These are phyloP conservation scores for Pseudogymnoascus sp. DNA, from an alignment of 2,329 filamentous ascomycete species.

Conservation along the genomic window DNA sequence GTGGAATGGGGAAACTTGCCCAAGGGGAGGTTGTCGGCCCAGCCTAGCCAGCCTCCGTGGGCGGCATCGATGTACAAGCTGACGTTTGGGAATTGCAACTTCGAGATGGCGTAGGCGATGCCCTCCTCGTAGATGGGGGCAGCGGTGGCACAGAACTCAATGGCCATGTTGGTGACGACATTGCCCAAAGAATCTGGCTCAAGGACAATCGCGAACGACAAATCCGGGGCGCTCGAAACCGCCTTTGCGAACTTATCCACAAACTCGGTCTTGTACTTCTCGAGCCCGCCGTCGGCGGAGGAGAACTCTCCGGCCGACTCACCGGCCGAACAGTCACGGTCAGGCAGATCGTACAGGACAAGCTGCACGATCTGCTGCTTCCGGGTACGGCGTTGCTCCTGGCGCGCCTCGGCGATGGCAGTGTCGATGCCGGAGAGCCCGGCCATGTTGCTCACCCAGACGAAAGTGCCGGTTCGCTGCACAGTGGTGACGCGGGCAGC, in stretches of 20 bases:
- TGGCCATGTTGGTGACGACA: constrained; percentile 33
- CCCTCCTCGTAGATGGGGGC: constrained; percentile 33
- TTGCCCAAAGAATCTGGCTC: constrained; percentile 40
- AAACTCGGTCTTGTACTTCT: constrained; percentile 34
- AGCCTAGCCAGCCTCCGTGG: constrained; percentile 38
- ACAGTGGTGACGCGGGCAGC: constrained; percentile 32
- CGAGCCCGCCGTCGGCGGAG: constrained; percentile 29
- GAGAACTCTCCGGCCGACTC: constrained; percentile 36
- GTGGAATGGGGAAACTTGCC: constrained; percentile 18
- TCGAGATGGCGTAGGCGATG: constrained; percentile 34
- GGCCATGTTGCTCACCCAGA: constrained; percentile 34
- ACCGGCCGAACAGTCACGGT: constrained; percentile 38
- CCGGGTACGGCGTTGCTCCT: constrained; percentile 28
- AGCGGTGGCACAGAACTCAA: constrained; percentile 32
- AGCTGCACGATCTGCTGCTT: constrained; percentile 31
- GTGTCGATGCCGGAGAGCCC: constrained; percentile 32
- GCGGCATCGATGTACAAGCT: constrained; percentile 36
- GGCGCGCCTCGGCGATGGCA: constrained; percentile 33
- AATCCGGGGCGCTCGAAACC: constrained; percentile 30
- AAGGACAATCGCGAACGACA: constrained; percentile 36
- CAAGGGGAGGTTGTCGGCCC: constrained; percentile 32
- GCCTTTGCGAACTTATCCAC: constrained; percentile 33
- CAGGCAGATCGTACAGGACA: constrained; percentile 38
- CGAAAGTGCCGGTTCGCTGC: constrained; percentile 35
- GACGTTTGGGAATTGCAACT: constrained; percentile 32